These are phyloP conservation scores for Lecanicillium sp. DNA, from an alignment of 2,329 filamentous ascomycete genomes.

Conservation along the genomic window DNA sequence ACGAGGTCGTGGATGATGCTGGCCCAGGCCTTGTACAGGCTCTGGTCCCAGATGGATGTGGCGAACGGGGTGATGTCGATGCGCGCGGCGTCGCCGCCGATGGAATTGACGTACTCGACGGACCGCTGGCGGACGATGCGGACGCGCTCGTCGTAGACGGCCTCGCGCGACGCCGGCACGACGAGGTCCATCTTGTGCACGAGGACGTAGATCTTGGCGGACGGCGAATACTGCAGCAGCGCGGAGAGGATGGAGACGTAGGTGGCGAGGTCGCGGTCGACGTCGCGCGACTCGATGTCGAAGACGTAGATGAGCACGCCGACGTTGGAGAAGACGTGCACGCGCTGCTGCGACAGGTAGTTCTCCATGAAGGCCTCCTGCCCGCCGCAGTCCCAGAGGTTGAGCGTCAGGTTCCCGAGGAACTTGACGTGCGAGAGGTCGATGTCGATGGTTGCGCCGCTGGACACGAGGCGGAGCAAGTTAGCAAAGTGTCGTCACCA, in stretches of 20 bases:
- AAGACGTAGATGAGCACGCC: slow-evolving; percentile 99
- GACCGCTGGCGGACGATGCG: slow-evolving; percentile 71
- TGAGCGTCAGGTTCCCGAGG: slow-evolving; percentile 92
- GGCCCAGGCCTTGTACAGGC: slow-evolving; percentile 95
- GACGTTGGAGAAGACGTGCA: slow-evolving; percentile 94
- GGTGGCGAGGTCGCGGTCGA: slow-evolving; percentile 85
- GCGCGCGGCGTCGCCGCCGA: slow-evolving; percentile 26
- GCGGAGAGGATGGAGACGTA: slow-evolving; percentile 89
- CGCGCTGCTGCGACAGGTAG: slow-evolving; percentile 90
- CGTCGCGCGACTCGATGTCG: slow-evolving; percentile 93
- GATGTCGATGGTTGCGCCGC: slow-evolving; percentile 93
- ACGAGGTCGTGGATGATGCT: slow-evolving; percentile 96
- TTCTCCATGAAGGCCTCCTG: slow-evolving; percentile 99
- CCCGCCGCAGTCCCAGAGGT: slow-evolving; percentile 97
- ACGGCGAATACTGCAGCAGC: slow-evolving; percentile 73
- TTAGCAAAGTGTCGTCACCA: neutral
- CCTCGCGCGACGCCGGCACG: slow-evolving; percentile 68
- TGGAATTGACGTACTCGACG: slow-evolving; percentile 40
- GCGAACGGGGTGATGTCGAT: slow-evolving; percentile 81
- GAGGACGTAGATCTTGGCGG: slow-evolving; percentile 84
- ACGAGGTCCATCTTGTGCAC: slow-evolving; percentile 99
- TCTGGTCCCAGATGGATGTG: slow-evolving; percentile 98
- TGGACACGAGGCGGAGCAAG: slow-evolving; percentile 20
- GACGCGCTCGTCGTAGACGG: slow-evolving; percentile 79
- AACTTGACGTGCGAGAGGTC: slow-evolving; percentile 99